Conservation (phyloP, 768 basidiomycete genomes). For the Mycena rosella region DNA sequence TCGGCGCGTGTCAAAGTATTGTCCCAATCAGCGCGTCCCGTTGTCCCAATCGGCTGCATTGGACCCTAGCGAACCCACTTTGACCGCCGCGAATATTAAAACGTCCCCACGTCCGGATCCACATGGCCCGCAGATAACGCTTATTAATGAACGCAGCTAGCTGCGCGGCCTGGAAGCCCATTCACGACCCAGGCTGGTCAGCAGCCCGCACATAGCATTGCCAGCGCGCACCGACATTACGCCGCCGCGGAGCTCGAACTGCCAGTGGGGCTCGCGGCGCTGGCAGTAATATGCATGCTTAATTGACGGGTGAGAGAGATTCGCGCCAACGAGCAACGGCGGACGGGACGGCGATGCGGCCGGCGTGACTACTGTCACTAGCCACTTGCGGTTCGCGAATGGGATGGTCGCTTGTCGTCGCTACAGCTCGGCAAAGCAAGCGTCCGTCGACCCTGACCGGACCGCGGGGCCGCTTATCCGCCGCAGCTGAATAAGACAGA, state of each 20-base stretch:
- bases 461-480: too few relatives aligned
- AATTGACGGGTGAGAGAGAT: not conserved
- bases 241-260: too few relatives aligned
- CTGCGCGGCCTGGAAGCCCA: too few relatives aligned
- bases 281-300: not conserved
- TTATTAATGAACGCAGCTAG: slow-evolving; percentile 9
- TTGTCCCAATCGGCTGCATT: too few relatives aligned
- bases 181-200: not conserved
- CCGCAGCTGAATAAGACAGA: too few relatives aligned
- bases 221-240: not conserved
- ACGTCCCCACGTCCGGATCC: not conserved
- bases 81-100: too few relatives aligned
- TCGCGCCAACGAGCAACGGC: not conserved
- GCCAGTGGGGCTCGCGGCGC: too few relatives aligned
- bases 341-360: too few relatives aligned
- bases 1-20: too few relatives aligned
- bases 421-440: not conserved
- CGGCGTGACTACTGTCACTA: not conserved
- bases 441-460: slow-evolving; percentile 21
- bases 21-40: too few relatives aligned
- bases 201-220: slow-evolving; percentile 7
- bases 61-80: too few relatives aligned
- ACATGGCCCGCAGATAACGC: slow-evolving; percentile 21
- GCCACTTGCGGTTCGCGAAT: too few relatives aligned
- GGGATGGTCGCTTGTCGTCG: not conserved